Percentiles rank a stretch among this genome's conserved stretches.
Conservation (phyloP, 2,329 filamentous ascomycete species). For the Colletotrichum spinosum region DNA sequence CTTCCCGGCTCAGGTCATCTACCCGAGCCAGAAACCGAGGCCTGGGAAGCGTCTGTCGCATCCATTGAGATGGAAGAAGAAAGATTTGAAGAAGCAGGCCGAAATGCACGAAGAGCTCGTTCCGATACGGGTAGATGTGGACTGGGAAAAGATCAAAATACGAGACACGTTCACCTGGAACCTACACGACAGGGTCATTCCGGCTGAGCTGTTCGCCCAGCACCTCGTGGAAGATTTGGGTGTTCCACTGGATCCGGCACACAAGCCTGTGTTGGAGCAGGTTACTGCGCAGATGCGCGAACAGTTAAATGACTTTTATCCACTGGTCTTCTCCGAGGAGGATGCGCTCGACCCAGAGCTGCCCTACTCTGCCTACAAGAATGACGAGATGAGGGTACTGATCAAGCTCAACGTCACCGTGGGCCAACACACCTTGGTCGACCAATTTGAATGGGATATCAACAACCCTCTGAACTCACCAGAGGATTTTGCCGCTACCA, state of each 20-base stretch:
- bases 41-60: constrained; percentile 82
- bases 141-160: constrained; percentile 94
- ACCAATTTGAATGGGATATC: constrained; percentile 99
- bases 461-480: constrained; percentile 95
- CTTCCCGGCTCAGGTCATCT: constrained; percentile 65
- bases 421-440: constrained; percentile 90
- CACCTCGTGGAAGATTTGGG: constrained; percentile 94
- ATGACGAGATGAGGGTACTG: constrained; percentile 97
- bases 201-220: constrained; percentile 84
- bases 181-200: constrained; percentile 87
- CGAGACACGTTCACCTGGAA: constrained; percentile 99
- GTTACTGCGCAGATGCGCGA: constrained; percentile 80
- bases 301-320: constrained; percentile 93
- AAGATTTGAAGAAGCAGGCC: constrained; percentile 85
- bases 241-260: constrained; percentile 68
- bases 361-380: constrained; percentile 95
- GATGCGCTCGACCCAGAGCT: constrained; percentile 90
- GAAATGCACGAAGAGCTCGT: constrained; percentile 93
- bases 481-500: constrained; percentile 90
- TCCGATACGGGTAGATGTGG: constrained; percentile 90
- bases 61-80: constrained; percentile 78
- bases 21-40: constrained; percentile 81
- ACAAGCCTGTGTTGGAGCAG: constrained; percentile 71
- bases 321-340: constrained; percentile 89
- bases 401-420: constrained; percentile 99